Conservation (phyloP, 2,329 filamentous ascomycete species). For the Sclerotinia glacialis region DNA sequence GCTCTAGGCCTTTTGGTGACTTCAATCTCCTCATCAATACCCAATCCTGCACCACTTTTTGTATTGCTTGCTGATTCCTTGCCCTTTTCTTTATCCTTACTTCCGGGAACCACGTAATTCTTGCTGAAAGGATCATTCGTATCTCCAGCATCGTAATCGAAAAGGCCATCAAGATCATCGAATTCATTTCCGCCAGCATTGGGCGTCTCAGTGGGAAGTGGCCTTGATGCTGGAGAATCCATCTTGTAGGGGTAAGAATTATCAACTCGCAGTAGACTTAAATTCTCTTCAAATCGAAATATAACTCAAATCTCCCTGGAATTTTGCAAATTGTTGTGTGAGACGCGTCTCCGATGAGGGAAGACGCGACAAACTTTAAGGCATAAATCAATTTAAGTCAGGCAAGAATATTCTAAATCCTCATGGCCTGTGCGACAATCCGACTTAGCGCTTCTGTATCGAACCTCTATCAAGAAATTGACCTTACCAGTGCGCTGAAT, state of each 20-base stretch:
- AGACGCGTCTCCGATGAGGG: constrained; percentile 16
- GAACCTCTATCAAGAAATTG: constrained; percentile 23
- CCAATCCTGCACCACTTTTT: constrained; percentile 58
- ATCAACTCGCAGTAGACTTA: not conserved
- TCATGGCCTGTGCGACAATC: constrained; percentile 6
- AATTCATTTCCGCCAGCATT: constrained; percentile 47
- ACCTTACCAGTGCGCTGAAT: constrained; percentile 15
- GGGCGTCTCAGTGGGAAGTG: constrained; percentile 33
- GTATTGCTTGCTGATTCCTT: constrained; percentile 40
- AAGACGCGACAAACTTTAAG: constrained; percentile 20
- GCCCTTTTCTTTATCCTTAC: constrained; percentile 43
- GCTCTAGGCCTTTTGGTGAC: constrained; percentile 68
- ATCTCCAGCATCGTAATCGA: constrained; percentile 68
- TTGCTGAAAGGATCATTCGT: constrained; percentile 35
- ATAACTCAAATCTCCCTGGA: not conserved
- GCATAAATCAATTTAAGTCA: constrained; percentile 20
- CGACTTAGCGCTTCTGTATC: constrained; percentile 22
- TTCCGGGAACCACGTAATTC: constrained; percentile 28
- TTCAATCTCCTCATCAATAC: constrained; percentile 83
- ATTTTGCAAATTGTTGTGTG: not conserved
- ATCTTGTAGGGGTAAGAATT: not conserved
- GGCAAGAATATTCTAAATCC: not conserved
- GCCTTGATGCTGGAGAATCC: constrained; percentile 8
- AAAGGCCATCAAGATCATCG: constrained; percentile 55
- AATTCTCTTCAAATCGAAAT: not conserved